A percentile compares a stretch with the other conserved stretches of the same genome.
Evolutionary conservation across 2,329 filamentous ascomycete species (phyloP).

Genomic region (Clathrospora elynae): DNA sequence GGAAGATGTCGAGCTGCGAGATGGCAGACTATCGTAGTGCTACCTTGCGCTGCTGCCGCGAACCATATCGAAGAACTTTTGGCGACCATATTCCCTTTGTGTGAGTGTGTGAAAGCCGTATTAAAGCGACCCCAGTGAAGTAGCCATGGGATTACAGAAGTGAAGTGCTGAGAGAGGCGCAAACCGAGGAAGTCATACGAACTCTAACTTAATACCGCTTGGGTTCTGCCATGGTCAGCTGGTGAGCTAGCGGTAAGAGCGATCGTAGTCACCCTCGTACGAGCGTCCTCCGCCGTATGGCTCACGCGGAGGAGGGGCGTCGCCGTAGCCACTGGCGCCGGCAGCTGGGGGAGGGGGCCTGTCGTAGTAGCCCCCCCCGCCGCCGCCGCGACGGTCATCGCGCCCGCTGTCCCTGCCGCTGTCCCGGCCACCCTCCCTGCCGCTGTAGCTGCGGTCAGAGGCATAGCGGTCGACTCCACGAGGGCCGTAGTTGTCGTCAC

Average conservation of each 20-base stretch:
- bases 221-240: slow-evolving; percentile 46
- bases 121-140: slow-evolving; percentile 46
- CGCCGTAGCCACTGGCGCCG: slow-evolving; percentile 38
- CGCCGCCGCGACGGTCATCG: slow-evolving; percentile 47
- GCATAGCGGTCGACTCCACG: slow-evolving; percentile 61
- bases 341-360: slow-evolving; percentile 55
- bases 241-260: slow-evolving; percentile 47
- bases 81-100: slow-evolving; percentile 46
- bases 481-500: slow-evolving; percentile 47
- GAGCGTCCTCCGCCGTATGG: slow-evolving; percentile 47
- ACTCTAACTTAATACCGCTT: slow-evolving; percentile 45
- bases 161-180: slow-evolving; percentile 36
- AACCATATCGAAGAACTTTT: slow-evolving; percentile 49
- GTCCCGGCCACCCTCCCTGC: slow-evolving; percentile 60
- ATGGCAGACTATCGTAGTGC: slow-evolving; percentile 42
- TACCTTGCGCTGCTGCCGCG: slow-evolving; percentile 41
- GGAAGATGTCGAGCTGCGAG: slow-evolving; percentile 43
- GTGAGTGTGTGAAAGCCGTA: slow-evolving; percentile 41
- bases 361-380: slow-evolving; percentile 63
- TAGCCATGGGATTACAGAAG: slow-evolving; percentile 46
- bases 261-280: slow-evolving; percentile 54
- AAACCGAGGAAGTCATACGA: slow-evolving; percentile 32
- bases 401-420: slow-evolving; percentile 57
- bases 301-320: slow-evolving; percentile 46
- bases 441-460: slow-evolving; percentile 61